These are phyloP conservation scores for Hansenula lynferdii DNA, from an alignment of 1,139 yeast species.

Conservation along the genomic window DNA sequence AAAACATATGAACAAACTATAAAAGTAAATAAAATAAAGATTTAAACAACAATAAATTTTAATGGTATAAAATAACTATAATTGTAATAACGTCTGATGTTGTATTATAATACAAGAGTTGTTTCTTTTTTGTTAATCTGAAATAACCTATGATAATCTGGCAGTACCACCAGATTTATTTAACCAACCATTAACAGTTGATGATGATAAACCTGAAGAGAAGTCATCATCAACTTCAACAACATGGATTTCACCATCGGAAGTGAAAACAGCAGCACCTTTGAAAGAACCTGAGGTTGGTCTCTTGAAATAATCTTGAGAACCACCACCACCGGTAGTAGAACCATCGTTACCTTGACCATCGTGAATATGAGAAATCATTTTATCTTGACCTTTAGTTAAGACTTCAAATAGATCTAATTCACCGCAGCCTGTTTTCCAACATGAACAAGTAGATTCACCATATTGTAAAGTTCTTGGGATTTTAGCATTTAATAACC, in stretches of 20 bases:
- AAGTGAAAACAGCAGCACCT: slow-evolving; percentile 84
- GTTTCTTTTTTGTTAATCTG: no score
- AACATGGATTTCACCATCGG: slow-evolving; percentile 47
- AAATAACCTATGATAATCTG: slow-evolving; percentile 24
- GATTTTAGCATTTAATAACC: slow-evolving; percentile 91
- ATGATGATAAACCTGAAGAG: slow-evolving; percentile 45
- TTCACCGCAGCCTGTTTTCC: slow-evolving; percentile 97
- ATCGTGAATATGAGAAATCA: slow-evolving; percentile 81
- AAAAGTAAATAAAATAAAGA: no score
- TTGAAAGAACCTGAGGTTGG: slow-evolving; percentile 74
- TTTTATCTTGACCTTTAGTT: slow-evolving; percentile 61
- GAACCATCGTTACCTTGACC: slow-evolving; percentile 69
- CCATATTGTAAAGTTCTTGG: slow-evolving; percentile 95
- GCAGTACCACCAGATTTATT: slow-evolving; percentile 46
- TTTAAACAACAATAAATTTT: no score
- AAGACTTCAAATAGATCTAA: slow-evolving; percentile 87
- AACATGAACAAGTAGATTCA: slow-evolving; percentile 76
- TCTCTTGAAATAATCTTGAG: slow-evolving; percentile 81
- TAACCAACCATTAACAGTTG: slow-evolving; percentile 55
- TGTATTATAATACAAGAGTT: neutral
- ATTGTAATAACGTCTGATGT: no score
- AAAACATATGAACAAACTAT: no score
- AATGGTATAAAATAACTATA: no score
- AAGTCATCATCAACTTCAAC: slow-evolving; percentile 58
- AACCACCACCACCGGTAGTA: slow-evolving; percentile 73